phyloP scores from a whole-genome alignment of 257 asterid genomes.

The Ligustrum vulgare region DNA sequence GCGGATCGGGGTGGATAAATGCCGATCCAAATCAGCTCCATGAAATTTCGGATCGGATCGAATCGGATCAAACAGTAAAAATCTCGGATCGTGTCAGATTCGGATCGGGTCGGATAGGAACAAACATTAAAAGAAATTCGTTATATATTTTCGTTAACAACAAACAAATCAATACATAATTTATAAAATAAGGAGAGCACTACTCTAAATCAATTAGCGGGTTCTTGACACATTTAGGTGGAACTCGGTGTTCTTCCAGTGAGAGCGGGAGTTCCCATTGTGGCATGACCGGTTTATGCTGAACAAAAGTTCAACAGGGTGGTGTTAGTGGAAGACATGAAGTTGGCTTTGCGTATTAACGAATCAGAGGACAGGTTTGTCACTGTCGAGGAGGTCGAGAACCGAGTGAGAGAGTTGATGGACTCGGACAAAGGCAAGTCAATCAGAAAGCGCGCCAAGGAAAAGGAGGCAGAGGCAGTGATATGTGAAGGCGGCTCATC shows the following conservation, averaged over 20 bases:
- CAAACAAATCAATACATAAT: too few relatives aligned
- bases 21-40: too few relatives aligned
- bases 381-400: constrained; percentile 49
- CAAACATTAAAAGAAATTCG: too few relatives aligned
- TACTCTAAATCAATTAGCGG: constrained; percentile 56
- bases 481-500: constrained; percentile 46
- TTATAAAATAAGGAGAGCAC: too few relatives aligned
- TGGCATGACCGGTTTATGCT: constrained; percentile 68
- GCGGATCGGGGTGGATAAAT: too few relatives aligned
- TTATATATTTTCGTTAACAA: too few relatives aligned
- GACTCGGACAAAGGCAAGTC: constrained; percentile 29
- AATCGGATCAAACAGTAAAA: too few relatives aligned
- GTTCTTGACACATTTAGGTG: constrained; percentile 65
- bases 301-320: constrained; percentile 54
- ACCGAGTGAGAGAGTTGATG: constrained; percentile 44
- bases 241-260: constrained; percentile 63
- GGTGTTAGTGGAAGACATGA: constrained; percentile 50
- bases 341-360: constrained; percentile 42
- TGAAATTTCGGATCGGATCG: too few relatives aligned
- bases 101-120: too few relatives aligned
- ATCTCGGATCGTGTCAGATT: too few relatives aligned
- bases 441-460: constrained; percentile 30
- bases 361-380: constrained; percentile 43
- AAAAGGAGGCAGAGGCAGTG: constrained; percentile 43
- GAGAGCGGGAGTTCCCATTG: constrained; percentile 55